A percentile compares a stretch with the other conserved stretches of the same genome.
These are phyloP conservation scores for Fagopyrum esculentum DNA, from an alignment of 148 eudicot genomes.

Conservation along the genomic window DNA sequence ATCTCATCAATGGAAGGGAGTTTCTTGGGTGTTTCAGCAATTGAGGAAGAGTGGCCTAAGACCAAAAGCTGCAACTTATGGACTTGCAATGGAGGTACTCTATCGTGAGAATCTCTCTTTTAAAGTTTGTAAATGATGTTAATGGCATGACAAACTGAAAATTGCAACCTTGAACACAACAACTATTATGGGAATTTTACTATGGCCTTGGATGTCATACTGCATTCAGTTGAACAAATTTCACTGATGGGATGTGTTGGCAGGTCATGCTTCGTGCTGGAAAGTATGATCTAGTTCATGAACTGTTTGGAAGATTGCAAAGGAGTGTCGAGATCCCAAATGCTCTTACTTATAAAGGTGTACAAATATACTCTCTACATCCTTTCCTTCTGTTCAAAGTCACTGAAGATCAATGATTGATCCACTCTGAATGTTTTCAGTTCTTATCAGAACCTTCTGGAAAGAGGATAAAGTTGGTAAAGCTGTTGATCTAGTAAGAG, in stretches of 20 bases:
- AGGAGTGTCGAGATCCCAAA: slow-evolving; percentile 73
- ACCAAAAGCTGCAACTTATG: slow-evolving; percentile 84
- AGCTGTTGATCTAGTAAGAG: slow-evolving; percentile 71
- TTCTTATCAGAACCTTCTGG: slow-evolving; percentile 81
- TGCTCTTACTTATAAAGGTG: slow-evolving; percentile 81
- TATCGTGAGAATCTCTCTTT: background rate
- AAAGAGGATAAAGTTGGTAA: slow-evolving; percentile 69
- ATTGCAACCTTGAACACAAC: background rate
- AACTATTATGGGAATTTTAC: background rate
- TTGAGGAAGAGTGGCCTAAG: slow-evolving; percentile 60
- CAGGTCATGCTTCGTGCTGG: slow-evolving; percentile 85
- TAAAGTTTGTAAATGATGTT: background rate
- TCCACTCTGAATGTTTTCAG: slow-evolving; percentile 26
- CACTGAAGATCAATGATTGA: background rate
- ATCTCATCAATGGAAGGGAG: slow-evolving; percentile 85
- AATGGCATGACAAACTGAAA: too few relatives aligned
- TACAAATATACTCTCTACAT: slow-evolving; percentile 3
- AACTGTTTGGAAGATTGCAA: slow-evolving; percentile 63
- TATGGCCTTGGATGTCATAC: background rate
- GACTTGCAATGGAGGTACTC: slow-evolving; percentile 97
- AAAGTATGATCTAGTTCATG: slow-evolving; percentile 71
- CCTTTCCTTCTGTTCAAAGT: background rate
- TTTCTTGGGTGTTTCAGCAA: slow-evolving; percentile 88
- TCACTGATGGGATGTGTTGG: slow-evolving; percentile 10
- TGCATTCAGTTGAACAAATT: background rate